Conservation (phyloP, 768 basidiomycete species). For the Lentinula lateritia region DNA sequence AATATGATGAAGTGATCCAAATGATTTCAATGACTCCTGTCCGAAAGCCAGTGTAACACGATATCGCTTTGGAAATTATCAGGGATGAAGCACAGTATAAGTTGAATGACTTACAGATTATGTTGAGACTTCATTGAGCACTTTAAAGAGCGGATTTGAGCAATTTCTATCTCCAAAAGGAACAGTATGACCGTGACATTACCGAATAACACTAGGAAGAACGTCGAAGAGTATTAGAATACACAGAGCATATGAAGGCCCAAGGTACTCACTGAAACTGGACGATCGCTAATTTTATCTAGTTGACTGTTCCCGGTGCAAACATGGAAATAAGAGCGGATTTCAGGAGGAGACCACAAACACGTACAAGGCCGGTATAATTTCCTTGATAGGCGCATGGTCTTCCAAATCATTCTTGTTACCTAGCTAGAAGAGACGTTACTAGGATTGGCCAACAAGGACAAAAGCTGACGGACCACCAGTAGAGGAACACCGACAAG, state of each 20-base stretch:
- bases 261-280: constrained; percentile 71
- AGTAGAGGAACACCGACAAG: constrained; percentile 73
- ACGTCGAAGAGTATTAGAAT: background rate
- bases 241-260: background rate
- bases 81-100: background rate
- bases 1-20: background rate
- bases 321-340: background rate
- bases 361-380: constrained; percentile 7
- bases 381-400: constrained; percentile 67
- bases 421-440: constrained; percentile 51
- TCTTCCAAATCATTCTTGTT: constrained; percentile 88
- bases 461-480: constrained; percentile 48
- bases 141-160: constrained; percentile 31
- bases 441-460: background rate
- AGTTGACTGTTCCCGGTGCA: constrained; percentile 45
- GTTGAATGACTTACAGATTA: constrained; percentile 58
- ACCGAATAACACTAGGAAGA: constrained; percentile 71
- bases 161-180: background rate
- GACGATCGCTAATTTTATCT: constrained; percentile 72
- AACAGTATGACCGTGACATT: constrained; percentile 16
- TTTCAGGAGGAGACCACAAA: background rate
- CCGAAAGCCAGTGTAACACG: constrained; percentile 82
- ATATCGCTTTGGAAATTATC: constrained; percentile 45
- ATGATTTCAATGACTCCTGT: constrained; percentile 53
- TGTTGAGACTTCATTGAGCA: constrained; percentile 97